phyloP scores from a whole-genome alignment of 768 basidiomycete genomes.

The Tephrocybe sp. region DNA sequence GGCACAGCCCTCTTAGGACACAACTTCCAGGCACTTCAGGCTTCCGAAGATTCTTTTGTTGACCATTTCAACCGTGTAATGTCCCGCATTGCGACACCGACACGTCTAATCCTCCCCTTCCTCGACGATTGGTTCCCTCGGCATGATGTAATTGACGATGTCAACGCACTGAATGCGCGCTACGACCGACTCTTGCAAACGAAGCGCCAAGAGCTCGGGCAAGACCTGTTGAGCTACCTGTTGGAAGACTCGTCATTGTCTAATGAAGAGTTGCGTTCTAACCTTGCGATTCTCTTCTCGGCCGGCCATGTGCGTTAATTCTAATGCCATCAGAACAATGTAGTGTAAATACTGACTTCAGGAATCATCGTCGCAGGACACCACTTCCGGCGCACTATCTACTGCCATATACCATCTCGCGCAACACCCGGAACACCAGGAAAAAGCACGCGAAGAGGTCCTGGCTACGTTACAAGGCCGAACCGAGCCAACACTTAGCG shows the following conservation, averaged over 20 bases:
- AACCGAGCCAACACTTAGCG: slow-evolving; percentile 28
- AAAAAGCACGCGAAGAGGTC: slow-evolving; percentile 35
- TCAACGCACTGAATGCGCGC: slow-evolving; percentile 28
- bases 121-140: slow-evolving; percentile 31
- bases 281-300: slow-evolving; percentile 38
- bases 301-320: slow-evolving; percentile 34
- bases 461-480: slow-evolving; percentile 25
- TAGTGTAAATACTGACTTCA: not conserved
- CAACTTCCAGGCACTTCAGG: slow-evolving; percentile 35
- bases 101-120: slow-evolving; percentile 31
- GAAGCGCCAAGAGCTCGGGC: slow-evolving; percentile 31
- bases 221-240: slow-evolving; percentile 36
- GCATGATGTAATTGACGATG: slow-evolving; percentile 24
- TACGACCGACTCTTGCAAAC: slow-evolving; percentile 26
- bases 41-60: slow-evolving; percentile 32
- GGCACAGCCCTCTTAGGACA: slow-evolving; percentile 36
- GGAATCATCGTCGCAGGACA: slow-evolving; percentile 27
- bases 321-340: no score
- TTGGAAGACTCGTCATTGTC: slow-evolving; percentile 31
- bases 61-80: slow-evolving; percentile 36
- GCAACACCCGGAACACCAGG: slow-evolving; percentile 35
- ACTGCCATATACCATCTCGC: slow-evolving; percentile 36
- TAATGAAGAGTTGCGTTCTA: slow-evolving; percentile 33
- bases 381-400: slow-evolving; percentile 38
- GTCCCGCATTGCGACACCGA: slow-evolving; percentile 32